These are phyloP conservation scores for Hansfordia pulvinata DNA, from an alignment of 2,329 filamentous ascomycete genomes.

Conservation along the genomic window DNA sequence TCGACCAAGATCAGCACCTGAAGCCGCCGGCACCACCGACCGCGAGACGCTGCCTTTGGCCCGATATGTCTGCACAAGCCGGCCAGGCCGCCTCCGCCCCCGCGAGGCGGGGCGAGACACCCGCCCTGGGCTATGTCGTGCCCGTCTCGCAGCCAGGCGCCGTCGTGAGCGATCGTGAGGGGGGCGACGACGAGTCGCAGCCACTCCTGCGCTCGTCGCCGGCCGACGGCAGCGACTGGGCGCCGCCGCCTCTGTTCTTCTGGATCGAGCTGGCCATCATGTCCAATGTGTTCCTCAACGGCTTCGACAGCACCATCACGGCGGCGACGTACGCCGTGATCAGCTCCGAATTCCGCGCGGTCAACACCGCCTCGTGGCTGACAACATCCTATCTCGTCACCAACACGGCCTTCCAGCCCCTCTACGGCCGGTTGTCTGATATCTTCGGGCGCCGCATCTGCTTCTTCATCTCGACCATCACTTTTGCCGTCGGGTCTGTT, in stretches of 20 bases:
- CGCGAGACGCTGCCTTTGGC: no score
- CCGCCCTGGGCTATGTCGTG: no score
- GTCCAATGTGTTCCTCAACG: constrained; percentile 50
- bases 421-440: constrained; percentile 31
- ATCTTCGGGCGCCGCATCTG: constrained; percentile 33
- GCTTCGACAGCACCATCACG: constrained; percentile 62
- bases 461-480: constrained; percentile 24
- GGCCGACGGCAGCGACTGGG: constrained; percentile 22
- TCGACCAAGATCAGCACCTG: no score
- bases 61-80: no score
- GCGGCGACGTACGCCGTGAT: constrained; percentile 62
- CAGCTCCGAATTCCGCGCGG: constrained; percentile 58
- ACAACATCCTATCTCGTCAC: constrained; percentile 37
- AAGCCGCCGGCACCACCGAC: no score
- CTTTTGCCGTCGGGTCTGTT: constrained; percentile 48
- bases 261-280: constrained; percentile 50
- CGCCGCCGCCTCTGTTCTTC: constrained; percentile 34
- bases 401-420: constrained; percentile 28
- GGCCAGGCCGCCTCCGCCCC: no score
- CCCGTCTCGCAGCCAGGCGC: no score
- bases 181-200: constrained; percentile 4
- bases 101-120: no score
- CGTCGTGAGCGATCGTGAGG: not conserved
- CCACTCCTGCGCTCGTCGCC: constrained; percentile 5
- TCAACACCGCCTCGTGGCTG: constrained; percentile 62